Evolutionary conservation across 805 yeast species (phyloP), one percentile per base, ranked within the genome.

Genomic region (Saccharomyces cerevisiae): DNA sequence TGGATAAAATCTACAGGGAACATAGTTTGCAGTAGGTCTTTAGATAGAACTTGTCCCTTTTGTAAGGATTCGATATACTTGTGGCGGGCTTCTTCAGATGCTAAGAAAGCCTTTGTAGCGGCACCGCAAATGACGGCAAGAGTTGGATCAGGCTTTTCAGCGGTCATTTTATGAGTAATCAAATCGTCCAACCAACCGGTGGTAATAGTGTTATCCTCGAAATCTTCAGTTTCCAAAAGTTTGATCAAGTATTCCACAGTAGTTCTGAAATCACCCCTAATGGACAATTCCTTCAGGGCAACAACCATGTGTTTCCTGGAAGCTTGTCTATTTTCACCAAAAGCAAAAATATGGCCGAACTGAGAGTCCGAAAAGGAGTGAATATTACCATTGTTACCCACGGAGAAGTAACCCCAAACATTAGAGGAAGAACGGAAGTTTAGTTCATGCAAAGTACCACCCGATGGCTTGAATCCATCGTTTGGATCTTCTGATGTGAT

Each of bases 381-480:
- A 66, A 94, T 95, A 52, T 96, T 91, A 58, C 98, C 96, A 71
- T 89, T 92, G 74, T 88, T 90, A 63, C 94, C 89, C 52, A 94
- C 98, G 21, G 97, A 89, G 81, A 94, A 94, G 72, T 94, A 94
- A 77, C 99, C 99, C 99, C 99, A 94, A 50, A 95, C 99, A 64
- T 94, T 92, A 9, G 97, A 90, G 36, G 96, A 86, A 3, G 99
- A 95, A 71, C 98, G 81, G 80, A 94, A 92, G 70, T 94, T 95
- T 71, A 94, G 82, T 73, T 94, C 99, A 63, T 91, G 96, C 74
- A 94, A 79, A 53, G 90, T 83, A 76, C 99, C 99, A 68, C 96
- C 95, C 46, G 96, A 88, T 52, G 99, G 99, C 74, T 94, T 94
- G 81, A 94, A 94, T 50, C 99, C 99, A 76, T 92, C 97, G 69